Evolutionary conservation across 495 filamentous ascomycete genomes (phyloP).

Genomic region (Xanthoparmelia taractica): DNA sequence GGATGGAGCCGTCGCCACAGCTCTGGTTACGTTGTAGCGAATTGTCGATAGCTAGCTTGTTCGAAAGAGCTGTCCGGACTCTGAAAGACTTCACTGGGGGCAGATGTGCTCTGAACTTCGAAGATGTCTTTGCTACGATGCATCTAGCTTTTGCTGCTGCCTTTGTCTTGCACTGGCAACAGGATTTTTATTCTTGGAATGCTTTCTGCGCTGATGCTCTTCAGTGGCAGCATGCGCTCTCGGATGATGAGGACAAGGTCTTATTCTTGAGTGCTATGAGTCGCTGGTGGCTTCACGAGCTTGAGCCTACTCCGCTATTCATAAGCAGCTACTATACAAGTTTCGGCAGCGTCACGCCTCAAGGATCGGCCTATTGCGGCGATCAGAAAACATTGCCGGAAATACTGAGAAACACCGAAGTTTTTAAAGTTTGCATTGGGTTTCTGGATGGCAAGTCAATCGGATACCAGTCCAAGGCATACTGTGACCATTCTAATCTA

Average conservation of each 20-base stretch:
- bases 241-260: not conserved
- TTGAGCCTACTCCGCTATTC: not conserved
- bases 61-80: not conserved
- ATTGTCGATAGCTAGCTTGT: not conserved
- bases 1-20: not conserved
- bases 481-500: not conserved
- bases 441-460: slow-evolving; percentile 5
- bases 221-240: not conserved
- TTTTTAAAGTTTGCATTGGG: not conserved
- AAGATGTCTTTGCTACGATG: slow-evolving; percentile 6
- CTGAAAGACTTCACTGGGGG: not conserved
- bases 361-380: not conserved
- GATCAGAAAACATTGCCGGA: not conserved
- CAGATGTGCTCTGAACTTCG: not conserved
- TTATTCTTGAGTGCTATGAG: slow-evolving; percentile 5
- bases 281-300: not conserved
- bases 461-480: not conserved
- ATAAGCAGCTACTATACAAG: too few relatives aligned
- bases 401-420: not conserved
- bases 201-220: not conserved
- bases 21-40: not conserved
- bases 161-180: slow-evolving; percentile 1
- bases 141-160: slow-evolving; percentile 11
- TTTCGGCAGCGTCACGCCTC: not conserved
- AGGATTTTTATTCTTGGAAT: not conserved